Evolutionary conservation across 2,329 filamentous ascomycete species (phyloP).

Genomic region (Penicillium nordicum): DNA sequence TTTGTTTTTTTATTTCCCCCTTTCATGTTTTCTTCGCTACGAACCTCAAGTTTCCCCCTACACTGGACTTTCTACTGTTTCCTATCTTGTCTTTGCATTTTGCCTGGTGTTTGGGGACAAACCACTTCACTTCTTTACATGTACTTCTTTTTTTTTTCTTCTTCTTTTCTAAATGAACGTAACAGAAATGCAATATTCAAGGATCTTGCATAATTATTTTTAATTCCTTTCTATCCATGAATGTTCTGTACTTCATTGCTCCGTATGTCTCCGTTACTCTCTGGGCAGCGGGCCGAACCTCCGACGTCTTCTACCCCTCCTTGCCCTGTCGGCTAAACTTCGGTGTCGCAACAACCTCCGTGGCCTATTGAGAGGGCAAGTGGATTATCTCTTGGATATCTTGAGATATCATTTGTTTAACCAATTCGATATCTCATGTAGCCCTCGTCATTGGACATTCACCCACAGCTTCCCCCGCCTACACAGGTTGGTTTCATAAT

Average conservation of each 20-base stretch:
- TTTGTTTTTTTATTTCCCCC: slow-evolving; percentile 10
- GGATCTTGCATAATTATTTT: background rate
- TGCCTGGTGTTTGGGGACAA: slow-evolving; percentile 23
- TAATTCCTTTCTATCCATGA: background rate
- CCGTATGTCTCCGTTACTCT: background rate
- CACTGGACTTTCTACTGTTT: slow-evolving; percentile 17
- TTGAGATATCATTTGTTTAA: slow-evolving; percentile 5
- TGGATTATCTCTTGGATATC: background rate
- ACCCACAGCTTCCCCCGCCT: background rate
- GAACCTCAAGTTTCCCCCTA: slow-evolving; percentile 5
- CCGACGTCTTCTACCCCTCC: slow-evolving; percentile 10
- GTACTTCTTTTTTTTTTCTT: slow-evolving; percentile 11
- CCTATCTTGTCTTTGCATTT: slow-evolving; percentile 19
- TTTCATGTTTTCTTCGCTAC: slow-evolving; percentile 11
- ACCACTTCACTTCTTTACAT: slow-evolving; percentile 13
- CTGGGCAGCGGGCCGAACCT: slow-evolving; percentile 20
- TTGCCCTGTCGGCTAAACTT: slow-evolving; percentile 26
- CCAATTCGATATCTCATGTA: background rate
- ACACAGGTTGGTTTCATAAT: background rate
- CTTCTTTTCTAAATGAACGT: slow-evolving; percentile 2
- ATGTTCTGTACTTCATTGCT: background rate
- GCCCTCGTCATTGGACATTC: background rate
- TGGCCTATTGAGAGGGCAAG: slow-evolving; percentile 19
- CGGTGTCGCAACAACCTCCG: slow-evolving; percentile 21
- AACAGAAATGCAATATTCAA: background rate